Evolutionary conservation across 208 protist genomes (phyloP).

Genomic region (Porcisia deanei): DNA sequence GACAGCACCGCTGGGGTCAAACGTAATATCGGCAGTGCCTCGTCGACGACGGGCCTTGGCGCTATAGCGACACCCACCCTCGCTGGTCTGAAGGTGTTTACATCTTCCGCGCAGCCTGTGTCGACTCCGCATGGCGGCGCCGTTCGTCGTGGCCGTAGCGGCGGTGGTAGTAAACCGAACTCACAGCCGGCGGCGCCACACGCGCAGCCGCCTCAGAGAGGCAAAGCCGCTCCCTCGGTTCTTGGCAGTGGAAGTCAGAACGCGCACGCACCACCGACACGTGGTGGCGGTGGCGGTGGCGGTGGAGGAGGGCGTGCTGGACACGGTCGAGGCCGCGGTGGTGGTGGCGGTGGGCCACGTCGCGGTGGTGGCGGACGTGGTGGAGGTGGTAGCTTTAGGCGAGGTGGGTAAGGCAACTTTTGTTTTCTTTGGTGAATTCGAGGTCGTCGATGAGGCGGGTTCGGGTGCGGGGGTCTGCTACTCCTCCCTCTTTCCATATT

Average conservation of each 20-base stretch:
- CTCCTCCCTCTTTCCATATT: background rate
- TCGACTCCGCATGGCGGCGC: background rate
- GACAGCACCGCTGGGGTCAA: background rate
- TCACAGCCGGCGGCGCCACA: background rate
- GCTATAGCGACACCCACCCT: background rate
- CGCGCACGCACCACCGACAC: constrained; percentile 1
- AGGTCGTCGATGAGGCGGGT: background rate
- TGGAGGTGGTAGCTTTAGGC: constrained; percentile 8
- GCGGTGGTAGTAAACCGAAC: background rate
- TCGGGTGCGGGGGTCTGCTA: background rate
- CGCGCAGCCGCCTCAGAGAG: background rate
- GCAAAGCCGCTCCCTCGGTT: background rate
- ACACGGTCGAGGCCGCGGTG: constrained; percentile 13
- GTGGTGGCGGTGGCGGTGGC: background rate
- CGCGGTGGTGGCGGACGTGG: constrained; percentile 27
- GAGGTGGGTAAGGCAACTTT: background rate
- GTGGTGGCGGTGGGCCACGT: constrained; percentile 7
- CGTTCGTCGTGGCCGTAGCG: background rate
- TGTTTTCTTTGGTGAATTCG: background rate
- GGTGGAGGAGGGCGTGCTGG: constrained; percentile 9
- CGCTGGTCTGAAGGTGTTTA: background rate
- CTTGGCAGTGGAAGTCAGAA: constrained; percentile 1
- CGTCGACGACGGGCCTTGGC: background rate
- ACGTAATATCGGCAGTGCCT: background rate
- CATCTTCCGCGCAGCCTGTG: background rate